Evolutionary conservation across 2,329 filamentous ascomycete species (phyloP).

Genomic region (Pseudogymnoascus sp.): DNA sequence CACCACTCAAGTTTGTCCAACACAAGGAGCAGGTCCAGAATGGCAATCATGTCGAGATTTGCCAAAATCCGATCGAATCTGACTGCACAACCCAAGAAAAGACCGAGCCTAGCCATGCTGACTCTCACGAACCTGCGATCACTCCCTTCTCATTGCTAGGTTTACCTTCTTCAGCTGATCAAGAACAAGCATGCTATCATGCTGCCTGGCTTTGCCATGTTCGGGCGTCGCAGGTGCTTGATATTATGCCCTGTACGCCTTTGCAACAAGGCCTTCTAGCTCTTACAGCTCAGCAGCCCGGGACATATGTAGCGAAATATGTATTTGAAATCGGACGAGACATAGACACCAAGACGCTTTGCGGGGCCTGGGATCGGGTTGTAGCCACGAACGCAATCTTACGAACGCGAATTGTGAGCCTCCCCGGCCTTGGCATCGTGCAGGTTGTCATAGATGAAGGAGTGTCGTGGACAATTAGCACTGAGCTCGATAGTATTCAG

Average conservation of each 20-base stretch:
- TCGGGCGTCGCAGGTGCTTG: conserved; percentile 12
- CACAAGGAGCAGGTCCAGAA: background rate
- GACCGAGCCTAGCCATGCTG: background rate
- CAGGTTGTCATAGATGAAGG: background rate
- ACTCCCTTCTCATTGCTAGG: background rate
- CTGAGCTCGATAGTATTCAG: background rate
- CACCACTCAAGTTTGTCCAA: background rate
- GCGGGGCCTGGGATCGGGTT: conserved; percentile 10
- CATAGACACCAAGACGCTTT: conserved; percentile 7
- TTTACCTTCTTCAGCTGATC: background rate
- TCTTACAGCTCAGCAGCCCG: conserved; percentile 24
- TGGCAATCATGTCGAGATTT: background rate
- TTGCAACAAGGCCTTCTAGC: conserved; percentile 32
- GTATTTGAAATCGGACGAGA: conserved; percentile 6
- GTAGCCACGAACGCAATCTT: conserved; percentile 20
- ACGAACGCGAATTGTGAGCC: conserved; percentile 26
- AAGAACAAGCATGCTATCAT: background rate
- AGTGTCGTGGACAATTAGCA: background rate
- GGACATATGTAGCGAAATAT: conserved; percentile 28
- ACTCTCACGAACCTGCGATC: background rate
- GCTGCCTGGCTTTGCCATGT: conserved; percentile 3
- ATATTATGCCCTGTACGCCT: conserved; percentile 31
- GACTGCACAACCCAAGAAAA: background rate
- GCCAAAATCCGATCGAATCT: background rate
- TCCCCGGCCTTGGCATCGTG: conserved; percentile 17